phyloP scores from a whole-genome alignment of 2,329 filamentous ascomycete species.

The Cytospora mali region DNA sequence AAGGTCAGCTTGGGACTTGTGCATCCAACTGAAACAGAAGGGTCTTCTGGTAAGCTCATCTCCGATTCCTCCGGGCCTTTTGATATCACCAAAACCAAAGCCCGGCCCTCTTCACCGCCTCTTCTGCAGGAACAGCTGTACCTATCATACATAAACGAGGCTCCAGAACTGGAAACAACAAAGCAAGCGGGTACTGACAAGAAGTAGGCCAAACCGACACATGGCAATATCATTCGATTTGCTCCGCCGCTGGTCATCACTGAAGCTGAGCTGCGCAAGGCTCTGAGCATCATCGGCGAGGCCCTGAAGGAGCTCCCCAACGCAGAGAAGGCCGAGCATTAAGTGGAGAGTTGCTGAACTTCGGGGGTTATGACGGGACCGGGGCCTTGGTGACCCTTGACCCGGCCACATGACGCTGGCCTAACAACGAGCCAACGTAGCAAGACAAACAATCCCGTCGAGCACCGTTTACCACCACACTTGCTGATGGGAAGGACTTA shows the following conservation, averaged over 20 bases:
- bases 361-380: conserved; percentile 13
- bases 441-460: conserved; percentile 18
- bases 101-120: conserved; percentile 10
- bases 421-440: conserved; percentile 6
- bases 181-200: conserved; percentile 30
- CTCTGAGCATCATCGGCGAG: conserved; percentile 78
- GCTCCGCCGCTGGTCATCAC: conserved; percentile 96
- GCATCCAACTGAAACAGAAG: conserved; percentile 93
- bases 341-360: conserved; percentile 22
- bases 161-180: conserved; percentile 9
- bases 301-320: conserved; percentile 80
- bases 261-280: conserved; percentile 79
- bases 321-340: conserved; percentile 50
- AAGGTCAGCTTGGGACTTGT: conserved; percentile 93
- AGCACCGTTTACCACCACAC: conserved; percentile 24
- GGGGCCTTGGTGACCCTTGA: conserved; percentile 11
- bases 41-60: conserved; percentile 75
- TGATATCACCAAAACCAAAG: conserved; percentile 9
- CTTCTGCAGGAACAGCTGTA: conserved; percentile 23
- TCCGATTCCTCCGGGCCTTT: conserved; percentile 5
- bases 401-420: conserved; percentile 11
- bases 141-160: conserved; percentile 15
- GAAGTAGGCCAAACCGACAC: conserved; percentile 89
- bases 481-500: conserved; percentile 29
- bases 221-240: conserved; percentile 97